These are phyloP conservation scores for Ogataea polymorpha DNA, from an alignment of 805 yeast species.

Conservation along the genomic window DNA sequence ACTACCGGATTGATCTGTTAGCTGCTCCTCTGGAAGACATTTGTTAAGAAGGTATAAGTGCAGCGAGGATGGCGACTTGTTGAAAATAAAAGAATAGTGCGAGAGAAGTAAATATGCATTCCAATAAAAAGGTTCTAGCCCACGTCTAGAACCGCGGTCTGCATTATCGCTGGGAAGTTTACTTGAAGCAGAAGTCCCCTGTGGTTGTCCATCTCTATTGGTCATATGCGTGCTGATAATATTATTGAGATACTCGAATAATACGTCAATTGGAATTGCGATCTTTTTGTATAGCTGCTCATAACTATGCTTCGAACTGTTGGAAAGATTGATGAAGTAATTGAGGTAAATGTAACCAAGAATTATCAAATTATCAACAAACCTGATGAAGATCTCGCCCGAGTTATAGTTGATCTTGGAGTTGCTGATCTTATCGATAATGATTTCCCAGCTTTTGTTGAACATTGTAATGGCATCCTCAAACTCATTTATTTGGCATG, in stretches of 20 bases:
- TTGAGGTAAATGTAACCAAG: constrained; percentile 42
- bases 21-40: constrained; percentile 25
- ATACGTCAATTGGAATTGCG: constrained; percentile 41
- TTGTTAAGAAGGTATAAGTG: constrained; percentile 32
- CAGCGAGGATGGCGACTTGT: constrained; percentile 40
- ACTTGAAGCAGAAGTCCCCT: background rate
- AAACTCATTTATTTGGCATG: constrained; percentile 34
- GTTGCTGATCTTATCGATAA: constrained; percentile 28
- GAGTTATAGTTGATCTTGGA: constrained; percentile 32
- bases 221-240: constrained; percentile 41
- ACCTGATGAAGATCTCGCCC: constrained; percentile 31
- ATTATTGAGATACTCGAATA: constrained; percentile 49
- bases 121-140: constrained; percentile 39
- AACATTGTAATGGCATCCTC: constrained; percentile 37
- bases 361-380: constrained; percentile 45
- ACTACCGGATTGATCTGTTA: background rate
- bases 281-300: constrained; percentile 16
- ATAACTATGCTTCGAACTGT: constrained; percentile 9
- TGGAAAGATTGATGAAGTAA: constrained; percentile 33
- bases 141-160: background rate
- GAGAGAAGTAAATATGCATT: constrained; percentile 46
- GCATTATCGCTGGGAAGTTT: background rate
- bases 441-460: constrained; percentile 42
- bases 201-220: constrained; percentile 22
- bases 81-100: constrained; percentile 37